Percentiles rank a stretch among this genome's conserved stretches.
Conservation (phyloP, 495 filamentous ascomycete species). For the Terfezia claveryi region DNA sequence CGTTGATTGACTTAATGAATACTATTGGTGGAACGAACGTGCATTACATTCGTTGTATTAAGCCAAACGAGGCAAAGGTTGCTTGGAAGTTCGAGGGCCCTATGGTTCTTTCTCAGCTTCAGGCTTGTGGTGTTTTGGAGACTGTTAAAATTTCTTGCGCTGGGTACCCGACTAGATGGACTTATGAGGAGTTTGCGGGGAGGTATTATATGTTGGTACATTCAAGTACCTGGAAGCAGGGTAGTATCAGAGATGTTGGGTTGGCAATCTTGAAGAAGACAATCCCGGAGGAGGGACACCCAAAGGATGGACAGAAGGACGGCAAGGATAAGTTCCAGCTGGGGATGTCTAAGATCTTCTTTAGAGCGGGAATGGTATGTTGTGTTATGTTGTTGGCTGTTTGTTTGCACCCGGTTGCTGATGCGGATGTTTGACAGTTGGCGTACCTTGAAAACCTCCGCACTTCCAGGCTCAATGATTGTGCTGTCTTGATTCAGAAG, state of each 20-base stretch:
- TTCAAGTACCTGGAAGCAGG: constrained; percentile 73
- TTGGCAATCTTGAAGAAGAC: constrained; percentile 76
- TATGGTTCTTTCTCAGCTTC: constrained; percentile 93
- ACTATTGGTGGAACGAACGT: constrained; percentile 97
- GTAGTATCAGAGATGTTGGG: constrained; percentile 70
- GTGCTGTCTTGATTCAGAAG: constrained; percentile 97
- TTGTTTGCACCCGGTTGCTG: constrained; percentile 2
- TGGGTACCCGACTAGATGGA: constrained; percentile 95
- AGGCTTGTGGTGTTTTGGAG: constrained; percentile 96
- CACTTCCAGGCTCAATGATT: constrained; percentile 73
- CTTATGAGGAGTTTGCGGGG: constrained; percentile 93
- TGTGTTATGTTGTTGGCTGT: background rate
- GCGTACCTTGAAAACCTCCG: constrained; percentile 89
- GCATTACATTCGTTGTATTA: constrained; percentile 98
- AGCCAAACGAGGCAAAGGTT: constrained; percentile 92
- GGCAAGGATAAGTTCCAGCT: constrained; percentile 90
- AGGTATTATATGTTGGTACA: constrained; percentile 97
- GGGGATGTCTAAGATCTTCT: constrained; percentile 95
- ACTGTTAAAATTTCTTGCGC: constrained; percentile 96
- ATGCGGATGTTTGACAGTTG: constrained; percentile 25
- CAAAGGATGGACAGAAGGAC: constrained; percentile 39
- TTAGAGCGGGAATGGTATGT: constrained; percentile 72
- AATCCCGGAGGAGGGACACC: constrained; percentile 36
- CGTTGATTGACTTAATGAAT: constrained; percentile 90
- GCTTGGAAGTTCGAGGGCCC: constrained; percentile 97